These are phyloP conservation scores for Starmerella riodocensis DNA, from an alignment of 805 yeast species.

Conservation along the genomic window DNA sequence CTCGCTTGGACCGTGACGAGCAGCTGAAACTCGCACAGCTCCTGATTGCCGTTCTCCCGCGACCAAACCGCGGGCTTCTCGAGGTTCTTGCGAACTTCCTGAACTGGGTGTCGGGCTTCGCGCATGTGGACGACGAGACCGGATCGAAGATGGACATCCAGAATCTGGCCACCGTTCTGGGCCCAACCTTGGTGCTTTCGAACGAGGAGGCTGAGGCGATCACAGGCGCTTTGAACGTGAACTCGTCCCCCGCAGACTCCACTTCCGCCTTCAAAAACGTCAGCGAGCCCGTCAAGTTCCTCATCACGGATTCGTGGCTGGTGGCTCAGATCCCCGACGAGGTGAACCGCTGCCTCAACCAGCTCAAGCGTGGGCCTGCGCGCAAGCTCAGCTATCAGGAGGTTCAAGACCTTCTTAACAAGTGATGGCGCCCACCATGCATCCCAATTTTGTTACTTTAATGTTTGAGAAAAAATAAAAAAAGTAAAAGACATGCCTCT, in stretches of 20 bases:
- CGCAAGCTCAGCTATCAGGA: conserved; percentile 6
- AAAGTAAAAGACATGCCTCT: too few relatives aligned
- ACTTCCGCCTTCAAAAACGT: conserved; percentile 51
- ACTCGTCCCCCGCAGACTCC: neutral
- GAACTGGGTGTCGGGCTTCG: conserved; percentile 91
- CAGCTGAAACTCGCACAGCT: conserved; percentile 34
- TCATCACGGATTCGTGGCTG: conserved; percentile 71
- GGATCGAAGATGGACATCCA: conserved; percentile 95
- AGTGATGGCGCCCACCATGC: too few relatives aligned
- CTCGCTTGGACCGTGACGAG: conserved; percentile 23
- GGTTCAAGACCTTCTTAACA: conserved; percentile 5
- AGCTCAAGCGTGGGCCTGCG: conserved; percentile 10
- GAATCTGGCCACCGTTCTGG: conserved; percentile 85
- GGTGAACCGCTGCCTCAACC: conserved; percentile 27
- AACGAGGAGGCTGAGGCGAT: conserved; percentile 30
- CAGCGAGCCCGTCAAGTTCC: conserved; percentile 74
- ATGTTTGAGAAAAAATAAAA: too few relatives aligned
- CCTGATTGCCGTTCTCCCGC: conserved; percentile 66
- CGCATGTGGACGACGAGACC: conserved; percentile 62
- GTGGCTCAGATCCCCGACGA: conserved; percentile 65
- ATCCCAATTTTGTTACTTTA: too few relatives aligned
- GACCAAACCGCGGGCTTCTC: conserved; percentile 65
- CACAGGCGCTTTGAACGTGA: neutral
- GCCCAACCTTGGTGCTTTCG: conserved; percentile 76
- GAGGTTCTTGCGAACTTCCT: conserved; percentile 78